Percentiles rank a stretch among this genome's conserved stretches.
Evolutionary conservation across 1,284 basidiomycete genomes (phyloP).

Genomic region (Cutaneotrichosporon arboriforme): DNA sequence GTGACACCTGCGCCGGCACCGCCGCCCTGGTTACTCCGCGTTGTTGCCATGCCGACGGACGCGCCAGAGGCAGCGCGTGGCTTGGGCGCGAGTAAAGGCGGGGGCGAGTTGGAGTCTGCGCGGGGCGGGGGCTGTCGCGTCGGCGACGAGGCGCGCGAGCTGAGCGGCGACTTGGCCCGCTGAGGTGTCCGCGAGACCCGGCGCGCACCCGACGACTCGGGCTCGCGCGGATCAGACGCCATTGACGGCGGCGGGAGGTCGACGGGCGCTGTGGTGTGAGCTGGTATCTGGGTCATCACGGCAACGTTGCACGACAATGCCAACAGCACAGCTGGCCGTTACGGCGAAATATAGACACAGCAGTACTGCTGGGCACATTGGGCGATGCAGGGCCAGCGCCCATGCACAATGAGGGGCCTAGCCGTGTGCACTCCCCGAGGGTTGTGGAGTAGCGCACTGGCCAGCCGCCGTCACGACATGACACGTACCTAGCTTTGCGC

Average conservation of each 20-base stretch:
- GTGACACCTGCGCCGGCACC: not conserved
- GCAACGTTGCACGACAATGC: too few relatives aligned
- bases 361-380: too few relatives aligned
- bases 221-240: slow-evolving; percentile 42
- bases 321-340: too few relatives aligned
- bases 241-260: slow-evolving; percentile 46
- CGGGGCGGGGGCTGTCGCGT: slow-evolving; percentile 6
- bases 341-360: too few relatives aligned
- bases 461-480: too few relatives aligned
- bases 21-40: too few relatives aligned
- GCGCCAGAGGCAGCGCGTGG: slow-evolving; percentile 7
- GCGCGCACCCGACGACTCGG: slow-evolving; percentile 20
- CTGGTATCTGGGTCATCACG: not conserved
- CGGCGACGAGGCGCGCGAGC: slow-evolving; percentile 33
- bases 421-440: too few relatives aligned
- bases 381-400: too few relatives aligned
- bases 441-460: too few relatives aligned
- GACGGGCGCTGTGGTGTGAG: slow-evolving; percentile 28
- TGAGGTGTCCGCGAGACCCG: slow-evolving; percentile 35
- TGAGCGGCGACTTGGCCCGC: slow-evolving; percentile 29
- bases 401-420: too few relatives aligned
- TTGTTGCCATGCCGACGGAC: too few relatives aligned
- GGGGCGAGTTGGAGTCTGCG: slow-evolving; percentile 11
- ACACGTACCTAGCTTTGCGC: slow-evolving; percentile 39
- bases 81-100: slow-evolving; percentile 17